Evolutionary conservation across 1,284 basidiomycete genomes (phyloP).

Genomic region (Veloporphyrellus conicus): DNA sequence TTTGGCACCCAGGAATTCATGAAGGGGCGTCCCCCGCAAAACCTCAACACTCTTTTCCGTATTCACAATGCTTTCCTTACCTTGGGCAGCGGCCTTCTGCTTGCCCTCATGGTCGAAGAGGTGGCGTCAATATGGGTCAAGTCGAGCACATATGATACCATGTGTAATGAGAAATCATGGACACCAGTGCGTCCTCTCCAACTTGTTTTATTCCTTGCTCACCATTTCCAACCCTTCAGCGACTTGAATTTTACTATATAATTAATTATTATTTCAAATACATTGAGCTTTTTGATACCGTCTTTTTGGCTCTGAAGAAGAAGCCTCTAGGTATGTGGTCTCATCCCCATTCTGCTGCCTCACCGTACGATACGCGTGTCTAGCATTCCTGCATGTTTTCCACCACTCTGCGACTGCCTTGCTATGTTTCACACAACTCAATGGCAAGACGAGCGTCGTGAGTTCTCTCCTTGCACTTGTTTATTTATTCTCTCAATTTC

Average conservation of each 20-base stretch:
- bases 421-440: conserved; percentile 90
- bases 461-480: conserved; percentile 25
- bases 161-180: conserved; percentile 80
- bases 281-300: conserved; percentile 89
- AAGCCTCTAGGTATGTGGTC: conserved; percentile 79
- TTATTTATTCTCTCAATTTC: conserved; percentile 7
- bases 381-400: conserved; percentile 96
- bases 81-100: conserved; percentile 74
- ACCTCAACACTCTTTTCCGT: conserved; percentile 87
- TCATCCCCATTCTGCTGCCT: neutral
- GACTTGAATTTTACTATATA: conserved; percentile 91
- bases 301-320: conserved; percentile 98
- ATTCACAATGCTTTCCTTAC: conserved; percentile 89
- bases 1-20: conserved; percentile 85
- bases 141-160: conserved; percentile 68
- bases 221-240: conserved; percentile 40
- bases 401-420: conserved; percentile 98
- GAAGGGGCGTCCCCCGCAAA: conserved; percentile 70
- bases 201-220: neutral
- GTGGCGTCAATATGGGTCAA: conserved; percentile 74
- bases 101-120: conserved; percentile 87
- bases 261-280: conserved; percentile 98
- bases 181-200: conserved; percentile 62
- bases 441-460: conserved; percentile 88
- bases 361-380: neutral